A percentile compares a stretch with the other conserved stretches of the same genome.
phyloP scores from a whole-genome alignment of 2,329 filamentous ascomycete species.

The Trichoderma atroviride region DNA sequence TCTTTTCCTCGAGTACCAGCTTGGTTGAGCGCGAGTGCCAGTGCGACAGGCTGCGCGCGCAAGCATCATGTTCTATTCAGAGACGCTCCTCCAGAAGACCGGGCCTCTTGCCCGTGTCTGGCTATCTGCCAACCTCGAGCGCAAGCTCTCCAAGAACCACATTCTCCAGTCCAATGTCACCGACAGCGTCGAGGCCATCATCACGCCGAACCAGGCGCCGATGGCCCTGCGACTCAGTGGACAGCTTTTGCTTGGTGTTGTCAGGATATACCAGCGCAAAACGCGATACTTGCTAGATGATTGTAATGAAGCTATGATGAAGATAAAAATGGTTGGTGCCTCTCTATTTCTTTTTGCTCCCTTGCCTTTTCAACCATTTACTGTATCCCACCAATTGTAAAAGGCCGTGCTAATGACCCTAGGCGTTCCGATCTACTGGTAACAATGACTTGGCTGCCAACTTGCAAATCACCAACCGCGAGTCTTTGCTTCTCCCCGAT shows the following conservation, averaged over 20 bases:
- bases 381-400: background rate
- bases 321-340: constrained; percentile 88
- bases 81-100: constrained; percentile 93
- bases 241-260: constrained; percentile 91
- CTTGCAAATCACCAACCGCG: constrained; percentile 77
- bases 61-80: constrained; percentile 90
- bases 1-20: constrained; percentile 9
- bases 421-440: constrained; percentile 92
- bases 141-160: constrained; percentile 96
- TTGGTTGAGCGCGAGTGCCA: constrained; percentile 36
- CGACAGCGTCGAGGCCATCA: constrained; percentile 93
- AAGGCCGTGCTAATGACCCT: constrained; percentile 37
- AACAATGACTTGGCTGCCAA: constrained; percentile 94
- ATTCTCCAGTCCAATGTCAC: constrained; percentile 93
- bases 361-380: background rate
- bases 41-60: constrained; percentile 37
- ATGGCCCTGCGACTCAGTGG: constrained; percentile 93
- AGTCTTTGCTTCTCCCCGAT: constrained; percentile 86
- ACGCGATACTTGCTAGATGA: constrained; percentile 95
- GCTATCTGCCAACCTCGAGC: constrained; percentile 96
- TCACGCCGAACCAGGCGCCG: constrained; percentile 87
- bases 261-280: constrained; percentile 96
- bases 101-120: constrained; percentile 96
- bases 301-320: constrained; percentile 95
- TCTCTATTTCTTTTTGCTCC: background rate